These are phyloP conservation scores for Lichtheimia hyalospora DNA, from an alignment of 371 early-diverging fungal genomes.

Conservation along the genomic window DNA sequence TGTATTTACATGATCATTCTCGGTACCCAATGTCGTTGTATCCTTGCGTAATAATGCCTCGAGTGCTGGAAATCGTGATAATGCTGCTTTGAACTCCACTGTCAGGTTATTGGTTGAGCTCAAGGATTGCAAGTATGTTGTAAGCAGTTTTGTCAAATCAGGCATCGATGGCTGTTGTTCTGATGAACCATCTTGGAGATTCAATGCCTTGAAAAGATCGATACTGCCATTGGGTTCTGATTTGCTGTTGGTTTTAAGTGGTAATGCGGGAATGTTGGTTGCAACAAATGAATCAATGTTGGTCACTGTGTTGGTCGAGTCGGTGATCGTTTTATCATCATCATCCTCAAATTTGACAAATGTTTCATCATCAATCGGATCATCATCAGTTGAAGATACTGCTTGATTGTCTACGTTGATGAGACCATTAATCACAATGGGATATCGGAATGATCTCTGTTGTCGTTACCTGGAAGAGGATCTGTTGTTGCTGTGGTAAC, in stretches of 20 bases:
- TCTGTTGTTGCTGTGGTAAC: too few relatives aligned
- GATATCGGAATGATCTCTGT: too few relatives aligned
- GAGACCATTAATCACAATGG: too few relatives aligned
- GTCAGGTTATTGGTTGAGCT: not conserved
- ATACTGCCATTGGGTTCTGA: not conserved
- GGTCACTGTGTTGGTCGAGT: constrained; percentile 1
- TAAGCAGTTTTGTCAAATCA: constrained; percentile 37
- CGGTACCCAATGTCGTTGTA: not conserved
- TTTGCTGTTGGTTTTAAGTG: not conserved
- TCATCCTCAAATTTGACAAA: constrained; percentile 53
- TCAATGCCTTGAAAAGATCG: constrained; percentile 13
- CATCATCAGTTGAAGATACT: too few relatives aligned
- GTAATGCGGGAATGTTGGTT: constrained; percentile 4
- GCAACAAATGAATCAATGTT: not conserved
- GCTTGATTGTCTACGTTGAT: too few relatives aligned
- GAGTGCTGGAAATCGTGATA: constrained; percentile 40
- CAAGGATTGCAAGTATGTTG: constrained; percentile 36
- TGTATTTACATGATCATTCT: constrained; percentile 4
- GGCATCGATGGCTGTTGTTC: too few relatives aligned
- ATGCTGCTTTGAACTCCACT: constrained; percentile 35
- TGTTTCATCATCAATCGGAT: constrained; percentile 26
- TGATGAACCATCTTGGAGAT: constrained; percentile 22
- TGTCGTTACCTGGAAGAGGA: too few relatives aligned
- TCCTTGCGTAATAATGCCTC: constrained; percentile 45
- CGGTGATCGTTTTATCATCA: constrained; percentile 23